Conservation (phyloP, 768 basidiomycete genomes). For the Obba rivulosa region DNA sequence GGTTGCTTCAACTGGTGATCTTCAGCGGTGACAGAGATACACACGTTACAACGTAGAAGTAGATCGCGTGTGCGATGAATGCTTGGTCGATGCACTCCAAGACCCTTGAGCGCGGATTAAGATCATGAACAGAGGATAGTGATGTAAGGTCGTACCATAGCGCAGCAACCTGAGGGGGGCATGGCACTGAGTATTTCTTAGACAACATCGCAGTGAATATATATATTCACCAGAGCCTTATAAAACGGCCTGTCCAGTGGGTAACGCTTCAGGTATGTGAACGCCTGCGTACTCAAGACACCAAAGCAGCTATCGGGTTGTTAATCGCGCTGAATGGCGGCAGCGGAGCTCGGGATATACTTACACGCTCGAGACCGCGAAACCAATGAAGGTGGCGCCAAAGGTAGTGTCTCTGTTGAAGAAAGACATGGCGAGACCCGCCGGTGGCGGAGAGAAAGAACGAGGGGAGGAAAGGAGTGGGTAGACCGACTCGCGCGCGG, state of each 20-base stretch:
- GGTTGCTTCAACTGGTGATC: background rate
- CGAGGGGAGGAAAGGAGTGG: background rate
- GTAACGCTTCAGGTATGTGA: slow-evolving; percentile 51
- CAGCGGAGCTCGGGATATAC: slow-evolving; percentile 7
- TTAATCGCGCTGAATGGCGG: background rate
- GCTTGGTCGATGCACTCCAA: slow-evolving; percentile 44
- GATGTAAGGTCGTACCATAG: slow-evolving; percentile 24
- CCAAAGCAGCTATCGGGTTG: slow-evolving; percentile 43
- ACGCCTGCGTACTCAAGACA: slow-evolving; percentile 47
- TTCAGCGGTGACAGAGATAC: slow-evolving; percentile 14
- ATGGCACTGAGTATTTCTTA: background rate
- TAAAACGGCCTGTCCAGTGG: slow-evolving; percentile 46
- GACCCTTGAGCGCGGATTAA: slow-evolving; percentile 26
- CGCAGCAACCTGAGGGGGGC: slow-evolving; percentile 22
- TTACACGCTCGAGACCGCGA: slow-evolving; percentile 39
- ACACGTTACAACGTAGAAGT: slow-evolving; percentile 51
- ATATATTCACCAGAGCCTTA: slow-evolving; percentile 45
- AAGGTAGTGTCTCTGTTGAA: slow-evolving; percentile 41
- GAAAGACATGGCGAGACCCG: slow-evolving; percentile 5
- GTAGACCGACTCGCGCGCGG: background rate
- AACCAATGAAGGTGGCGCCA: slow-evolving; percentile 58
- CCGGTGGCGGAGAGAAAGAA: background rate
- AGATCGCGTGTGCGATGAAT: slow-evolving; percentile 47
- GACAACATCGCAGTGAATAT: too few species aligned
- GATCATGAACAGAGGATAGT: background rate